These are phyloP conservation scores for Neofusicoccum laricinum DNA, from an alignment of 2,329 filamentous ascomycete genomes.

Conservation along the genomic window DNA sequence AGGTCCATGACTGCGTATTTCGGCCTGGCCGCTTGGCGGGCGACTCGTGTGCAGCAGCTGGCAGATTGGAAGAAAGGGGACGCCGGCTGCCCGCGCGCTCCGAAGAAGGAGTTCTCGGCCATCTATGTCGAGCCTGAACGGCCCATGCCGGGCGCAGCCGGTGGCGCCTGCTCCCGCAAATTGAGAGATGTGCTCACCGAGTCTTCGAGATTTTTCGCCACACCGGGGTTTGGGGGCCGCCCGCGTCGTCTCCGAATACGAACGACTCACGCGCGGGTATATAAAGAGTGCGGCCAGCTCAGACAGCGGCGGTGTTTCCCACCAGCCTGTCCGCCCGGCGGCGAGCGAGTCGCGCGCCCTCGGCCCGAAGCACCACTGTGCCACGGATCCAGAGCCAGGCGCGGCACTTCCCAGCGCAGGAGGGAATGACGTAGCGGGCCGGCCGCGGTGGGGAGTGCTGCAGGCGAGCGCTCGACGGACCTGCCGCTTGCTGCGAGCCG, in stretches of 20 bases:
- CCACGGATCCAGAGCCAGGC: background rate
- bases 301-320: background rate
- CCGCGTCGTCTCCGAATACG: conserved; percentile 9
- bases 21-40: conserved; percentile 1
- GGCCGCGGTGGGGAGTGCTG: background rate
- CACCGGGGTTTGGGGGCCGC: background rate
- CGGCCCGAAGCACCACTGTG: background rate
- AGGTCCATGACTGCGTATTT: conserved; percentile 7
- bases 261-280: background rate
- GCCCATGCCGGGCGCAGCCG: background rate
- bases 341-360: background rate
- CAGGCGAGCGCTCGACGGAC: background rate
- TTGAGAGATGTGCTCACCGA: conserved; percentile 3
- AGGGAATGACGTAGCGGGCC: background rate
- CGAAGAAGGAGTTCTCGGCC: background rate
- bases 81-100: conserved; percentile 1
- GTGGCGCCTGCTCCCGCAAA: conserved; percentile 8
- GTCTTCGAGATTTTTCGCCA: background rate
- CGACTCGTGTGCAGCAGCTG: background rate
- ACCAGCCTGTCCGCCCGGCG: background rate
- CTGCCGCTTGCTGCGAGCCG: background rate
- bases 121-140: background rate
- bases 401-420: background rate
- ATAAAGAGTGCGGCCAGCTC: background rate
- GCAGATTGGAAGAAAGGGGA: conserved; percentile 10